Base-by-base conservation (phyloP, 306 rosid species). In the Castanopsis chinensis region DNA sequence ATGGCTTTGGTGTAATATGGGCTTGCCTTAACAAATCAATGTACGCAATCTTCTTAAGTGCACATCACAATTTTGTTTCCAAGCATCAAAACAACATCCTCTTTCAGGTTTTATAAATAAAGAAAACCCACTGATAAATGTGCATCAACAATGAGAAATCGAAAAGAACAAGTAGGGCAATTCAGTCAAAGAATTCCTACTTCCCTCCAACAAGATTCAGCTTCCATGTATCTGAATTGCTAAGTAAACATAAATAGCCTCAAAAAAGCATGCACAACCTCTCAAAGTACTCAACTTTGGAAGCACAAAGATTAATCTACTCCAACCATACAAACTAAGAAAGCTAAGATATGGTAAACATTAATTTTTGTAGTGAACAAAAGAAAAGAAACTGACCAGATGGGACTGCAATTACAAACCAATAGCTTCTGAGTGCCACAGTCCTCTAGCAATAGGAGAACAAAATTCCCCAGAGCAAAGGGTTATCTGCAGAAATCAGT, bases 341-440 rank as follows among this genome's bases (percentile, higher is more conserved):
- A 19, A 65, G 35, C 15, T 56, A 43, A 21, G 64, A 72, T 45
- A 55, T 15, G 63, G 30, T 7, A 49, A 57, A 25, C 53, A 33
- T 54, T 35, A 52, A 64, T 71, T 63, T 70, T 41, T 53, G 5
- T 65, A 25, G 21, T 37, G 10, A 37, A 25, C 19, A 20, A 72
- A 6, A 80, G 19, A 30, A 64, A 14, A 18, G 0, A 65, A 52
- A 67, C 76, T 27, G 21, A 84, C 84, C 69, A n/a, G 76, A 65
- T 43, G 54, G 70, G 76, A 80, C 21, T 76, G 61, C 72, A 71
- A 57, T 83, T 58, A 78, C 49, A 59, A 78, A 43, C 51, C 10
- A 60, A 61, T 3, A 23, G 21, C 76, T 76, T 76, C 49, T n/a
- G 35, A 76, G 69, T 23, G n/a, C 51, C 79, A 58, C 60, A 56